phyloP scores from a whole-genome alignment of 2,329 filamentous ascomycete species.

The Lasiodiplodia theobromae region DNA sequence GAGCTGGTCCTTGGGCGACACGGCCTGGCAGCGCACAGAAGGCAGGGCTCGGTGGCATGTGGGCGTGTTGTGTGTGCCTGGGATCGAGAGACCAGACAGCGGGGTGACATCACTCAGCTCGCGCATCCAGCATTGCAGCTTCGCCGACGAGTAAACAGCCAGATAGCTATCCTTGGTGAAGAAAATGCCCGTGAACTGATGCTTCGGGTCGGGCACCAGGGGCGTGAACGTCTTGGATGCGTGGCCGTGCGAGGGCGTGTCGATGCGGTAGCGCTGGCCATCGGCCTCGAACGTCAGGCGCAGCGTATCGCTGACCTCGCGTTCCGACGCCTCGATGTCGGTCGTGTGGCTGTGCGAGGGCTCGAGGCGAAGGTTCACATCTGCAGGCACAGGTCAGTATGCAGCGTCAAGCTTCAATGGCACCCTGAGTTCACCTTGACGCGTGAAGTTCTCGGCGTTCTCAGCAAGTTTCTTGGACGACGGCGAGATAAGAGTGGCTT shows the following conservation, averaged over 20 bases:
- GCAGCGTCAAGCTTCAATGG: neutral
- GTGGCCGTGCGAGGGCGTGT: constrained; percentile 66
- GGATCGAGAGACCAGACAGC: constrained; percentile 83
- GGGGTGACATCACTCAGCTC: constrained; percentile 74
- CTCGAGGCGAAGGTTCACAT: constrained; percentile 68
- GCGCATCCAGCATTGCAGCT: constrained; percentile 80
- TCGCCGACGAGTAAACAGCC: constrained; percentile 72
- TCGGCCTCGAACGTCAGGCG: constrained; percentile 76
- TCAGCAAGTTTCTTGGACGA: constrained; percentile 55
- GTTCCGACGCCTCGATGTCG: constrained; percentile 66
- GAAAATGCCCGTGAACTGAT: constrained; percentile 53
- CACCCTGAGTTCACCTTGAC: constrained; percentile 47
- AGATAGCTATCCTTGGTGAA: constrained; percentile 51
- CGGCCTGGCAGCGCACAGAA: constrained; percentile 91
- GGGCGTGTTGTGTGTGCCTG: constrained; percentile 94
- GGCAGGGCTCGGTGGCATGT: constrained; percentile 85
- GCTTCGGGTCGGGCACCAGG: constrained; percentile 47
- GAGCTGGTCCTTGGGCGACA: constrained; percentile 78
- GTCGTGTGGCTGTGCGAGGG: constrained; percentile 73
- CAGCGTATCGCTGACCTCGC: constrained; percentile 68
- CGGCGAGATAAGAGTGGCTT: constrained; percentile 35
- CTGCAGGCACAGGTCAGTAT: constrained; percentile 35
- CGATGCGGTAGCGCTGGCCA: constrained; percentile 72
- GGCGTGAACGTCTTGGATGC: constrained; percentile 48
- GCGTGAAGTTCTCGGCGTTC: constrained; percentile 67